Evolutionary conservation across 2,329 filamentous ascomycete genomes (phyloP), one percentile per base, ranked within the genome.

Genomic region (Ophiostoma triangulosporum): DNA sequence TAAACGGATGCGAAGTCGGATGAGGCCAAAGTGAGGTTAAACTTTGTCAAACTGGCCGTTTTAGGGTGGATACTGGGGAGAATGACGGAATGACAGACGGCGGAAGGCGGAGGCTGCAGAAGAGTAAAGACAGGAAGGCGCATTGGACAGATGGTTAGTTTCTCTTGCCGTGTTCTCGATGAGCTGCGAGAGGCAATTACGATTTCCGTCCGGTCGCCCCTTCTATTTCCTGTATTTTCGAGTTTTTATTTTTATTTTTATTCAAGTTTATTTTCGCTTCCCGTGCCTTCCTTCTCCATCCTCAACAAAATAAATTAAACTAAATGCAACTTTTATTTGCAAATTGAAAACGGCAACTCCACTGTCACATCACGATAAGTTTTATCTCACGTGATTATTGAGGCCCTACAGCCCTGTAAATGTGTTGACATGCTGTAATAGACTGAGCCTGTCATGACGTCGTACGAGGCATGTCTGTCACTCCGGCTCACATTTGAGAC

Each of bases 211-310:
- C 20, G 35, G 31, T 43, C 32, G 36, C 31, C 12, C n/a, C 43
- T 48, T 48, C 26, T 20, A 11, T 27, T 29, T 35, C 40, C 40
- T 48, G 17, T 36, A 43, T 49, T 49, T 48, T 26, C 32, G 31
- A 26, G 45, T 24, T 6, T 38, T 50, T 17, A n/a, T 24, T 26
- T 45, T 27, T 43, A 24, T n/a, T 5, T 17, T 29, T 45, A 27
- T 20, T 52, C 7, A 7, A 20, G 14, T 46, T 29, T 46, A 46
- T 38, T 55, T 8, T 48, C 35, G 46, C 35, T 27, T 55, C 43
- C 50, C 54, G 54, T 55, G 46, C 50, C 7, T 46, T 50, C 53
- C 53, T 55, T 52, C 53, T 45, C 49, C 48, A 51, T 45, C 22
- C 43, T 46, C 54, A 52, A 55, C 51, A 55, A 51, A 52, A 35